Evolutionary conservation across 1,284 basidiomycete genomes (phyloP), one percentile per base, ranked within the genome.

Genomic region (Pseudozyma sp.): DNA sequence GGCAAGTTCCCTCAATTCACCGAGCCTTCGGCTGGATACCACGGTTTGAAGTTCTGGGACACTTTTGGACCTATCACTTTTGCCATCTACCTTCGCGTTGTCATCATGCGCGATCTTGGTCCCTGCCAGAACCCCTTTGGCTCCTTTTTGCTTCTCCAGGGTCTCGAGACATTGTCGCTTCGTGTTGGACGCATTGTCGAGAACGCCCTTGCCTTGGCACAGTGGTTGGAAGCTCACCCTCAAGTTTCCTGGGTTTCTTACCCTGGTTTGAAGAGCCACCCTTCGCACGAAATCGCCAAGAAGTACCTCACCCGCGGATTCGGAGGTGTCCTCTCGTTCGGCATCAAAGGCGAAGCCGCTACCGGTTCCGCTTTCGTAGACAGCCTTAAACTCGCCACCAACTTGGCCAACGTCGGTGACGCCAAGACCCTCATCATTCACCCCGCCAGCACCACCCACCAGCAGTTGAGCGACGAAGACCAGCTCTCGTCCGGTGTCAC

Each of bases 1-100:
- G 91, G 90, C 51, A 90, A 90, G 79, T 95, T 93, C 88, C 92
- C 92, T 1, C 89, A 89, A 16, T 93, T 95, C 87, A 93, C 92
- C 9, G 89, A 91, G 79, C 93, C 93, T 0, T 87, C 91, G 5
- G 92, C 92, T 79, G 92, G 92, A 4, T 95, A 95, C 85, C 93
- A 95, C 82, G 94, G 93, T 47, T 68, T 86, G 38, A 78, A 80
- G 63, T 85, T 83, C 75, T 79, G 76, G 70, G 84, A 95, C 74
- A 90, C 91, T 0, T 93, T 95, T 76, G 93, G 92, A 39, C 71
- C 89, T 1, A 82, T 90, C 45, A 91, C 92, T 0, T 94, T 90
- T 80, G 90, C 91, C 3, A 86, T 92, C 71, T 92, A 92, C 86
- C 87, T 92, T 43, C 90, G 93, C 44, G 86, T 89, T 25, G 89